Evolutionary conservation across 768 basidiomycete genomes (phyloP), one percentile per base, ranked within the genome.

Genomic region (Fistulinella prunicolor): DNA sequence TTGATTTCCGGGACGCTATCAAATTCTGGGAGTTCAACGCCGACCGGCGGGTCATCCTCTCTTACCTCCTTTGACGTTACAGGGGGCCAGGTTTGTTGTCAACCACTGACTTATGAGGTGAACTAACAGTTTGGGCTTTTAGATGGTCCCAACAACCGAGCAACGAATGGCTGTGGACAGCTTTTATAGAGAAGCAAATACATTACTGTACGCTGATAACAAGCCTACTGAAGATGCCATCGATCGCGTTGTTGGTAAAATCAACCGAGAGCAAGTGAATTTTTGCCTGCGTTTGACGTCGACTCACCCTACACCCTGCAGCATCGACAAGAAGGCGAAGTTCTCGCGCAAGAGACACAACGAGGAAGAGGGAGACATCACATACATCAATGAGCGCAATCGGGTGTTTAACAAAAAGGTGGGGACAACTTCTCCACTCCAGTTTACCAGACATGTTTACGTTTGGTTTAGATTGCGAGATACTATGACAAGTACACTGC

Each of bases 341-440:
- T 91, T 92, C 72, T 93, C 89, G 34, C 79, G 93, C 55, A 95
- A 95, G 70, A 81, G 78, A 57, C 80, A 74, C 66, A 93, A 95
- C 73, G 94, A 97, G 60, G 89, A 90, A 43, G 87, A 94, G 51
- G 94, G 90, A 45, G 94, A 97, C 57, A 89, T 99, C 67, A 98
- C 94, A 6, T 99, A 98, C 66, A 99, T 99, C 80, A 99, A 99
- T 76, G 92, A 98, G 69, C 86, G 88, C 69, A 94, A 97, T 69
- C 82, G 92, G 54, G 93, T 96, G 39, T 98, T 96, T 79, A 96
- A 97, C 81, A 94, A 93, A 73, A 96, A 95, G 86, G 89, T 85
- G 22, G 16, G 67, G 26, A 24, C 38, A 26, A 36, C 30, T 34
- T 43, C 10, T 39, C 43, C 29, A 3, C 23, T 38, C 20, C 3